These are phyloP conservation scores for Suillus subluteus DNA, from an alignment of 768 basidiomycete genomes.

Conservation along the genomic window DNA sequence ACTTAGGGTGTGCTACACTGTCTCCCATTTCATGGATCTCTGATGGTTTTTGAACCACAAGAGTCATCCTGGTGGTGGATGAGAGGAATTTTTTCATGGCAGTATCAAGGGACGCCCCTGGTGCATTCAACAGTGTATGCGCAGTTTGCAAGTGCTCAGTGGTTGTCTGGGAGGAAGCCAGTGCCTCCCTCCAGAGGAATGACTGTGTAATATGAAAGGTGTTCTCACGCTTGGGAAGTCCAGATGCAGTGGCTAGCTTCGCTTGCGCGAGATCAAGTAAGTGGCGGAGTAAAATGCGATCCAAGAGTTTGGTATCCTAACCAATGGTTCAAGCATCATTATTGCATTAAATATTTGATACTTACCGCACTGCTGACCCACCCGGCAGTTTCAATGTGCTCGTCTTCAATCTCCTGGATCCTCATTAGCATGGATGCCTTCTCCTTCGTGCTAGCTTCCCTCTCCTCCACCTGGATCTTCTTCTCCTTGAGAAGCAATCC, in stretches of 20 bases:
- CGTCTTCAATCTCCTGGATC: neutral
- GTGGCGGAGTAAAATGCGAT: constrained; percentile 7
- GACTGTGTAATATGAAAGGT: neutral
- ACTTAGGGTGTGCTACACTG: neutral
- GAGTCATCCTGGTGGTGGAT: neutral
- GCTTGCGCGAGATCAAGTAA: constrained; percentile 9
- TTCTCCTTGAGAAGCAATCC: neutral
- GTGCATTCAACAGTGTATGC: neutral
- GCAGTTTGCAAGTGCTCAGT: neutral
- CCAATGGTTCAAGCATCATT: neutral
- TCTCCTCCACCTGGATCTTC: neutral
- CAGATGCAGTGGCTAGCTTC: neutral
- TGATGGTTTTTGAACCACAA: neutral
- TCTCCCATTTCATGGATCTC: neutral
- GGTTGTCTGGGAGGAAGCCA: neutral
- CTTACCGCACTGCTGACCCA: neutral
- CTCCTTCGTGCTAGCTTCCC: neutral
- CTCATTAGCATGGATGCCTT: neutral
- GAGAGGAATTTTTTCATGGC: neutral
- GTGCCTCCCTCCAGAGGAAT: constrained; percentile 7
- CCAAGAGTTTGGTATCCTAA: neutral
- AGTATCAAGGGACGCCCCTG: neutral
- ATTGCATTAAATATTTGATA: neutral
- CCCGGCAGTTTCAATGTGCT: neutral
- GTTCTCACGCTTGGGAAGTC: neutral